Base-by-base conservation (phyloP, 129 eudicot species). In the Helianthus tuberosus region DNA sequence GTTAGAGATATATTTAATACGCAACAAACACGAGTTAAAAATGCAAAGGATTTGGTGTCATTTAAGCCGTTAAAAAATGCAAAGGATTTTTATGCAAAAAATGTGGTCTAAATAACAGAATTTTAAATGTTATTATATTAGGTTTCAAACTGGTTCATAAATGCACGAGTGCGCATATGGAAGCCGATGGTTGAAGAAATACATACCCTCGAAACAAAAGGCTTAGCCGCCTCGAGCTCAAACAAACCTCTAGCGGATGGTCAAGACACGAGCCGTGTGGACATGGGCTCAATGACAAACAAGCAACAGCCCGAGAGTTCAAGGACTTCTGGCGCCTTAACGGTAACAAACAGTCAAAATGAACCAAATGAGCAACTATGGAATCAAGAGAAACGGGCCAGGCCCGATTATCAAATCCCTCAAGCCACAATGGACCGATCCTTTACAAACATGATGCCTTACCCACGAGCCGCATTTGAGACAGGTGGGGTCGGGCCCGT, bases 171-270 rank as follows among this genome's bases (percentile, higher is more conserved):
- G 6, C 88, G 97, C 12, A 79, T 91, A 3, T 91, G 97, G 97
- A 91, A 91, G 73, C 97, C 97, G 1, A 91, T 91, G 97, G 96
- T 91, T 11, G 96, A 91, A 79, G 97, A 91, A 81, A 86, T 91
- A 66, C 97, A 91, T 67, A 81, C 82, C 47, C 85, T 91, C 0
- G 97, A 88, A 85, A 84, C 92, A 39, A 89, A 91, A 83, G 90
- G 87, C 6, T 43, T 63, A 9, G 71, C 82, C 2, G 86, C 84
- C 43, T 20, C 86, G 1, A 84, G 72, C 71, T 16, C 89, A 47
- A 76, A 80, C 52, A 82, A 76, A 4, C 50, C 80, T 16, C 60
- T 68, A 53, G n/a, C 82, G 1, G 88, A 76, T 0, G 72, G 27
- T 41, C 73, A 78, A 78, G 77, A 71, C 51, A 65, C 49, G 9